These are phyloP conservation scores for Tuctoria greenei DNA, from an alignment of 176 grass and related monocot species.

Conservation along the genomic window DNA sequence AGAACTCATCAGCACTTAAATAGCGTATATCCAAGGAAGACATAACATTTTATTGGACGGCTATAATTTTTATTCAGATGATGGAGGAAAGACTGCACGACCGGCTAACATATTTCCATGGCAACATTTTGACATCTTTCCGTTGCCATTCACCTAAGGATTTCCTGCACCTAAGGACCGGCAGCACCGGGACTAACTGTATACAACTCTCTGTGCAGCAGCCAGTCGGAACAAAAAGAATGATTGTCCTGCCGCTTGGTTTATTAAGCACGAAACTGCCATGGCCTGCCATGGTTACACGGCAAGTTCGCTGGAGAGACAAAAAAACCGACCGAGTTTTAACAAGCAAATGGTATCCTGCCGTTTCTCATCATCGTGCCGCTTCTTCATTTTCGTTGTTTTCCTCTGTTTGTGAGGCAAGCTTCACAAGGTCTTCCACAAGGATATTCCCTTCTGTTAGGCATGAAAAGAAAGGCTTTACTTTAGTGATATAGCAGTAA, in stretches of 20 bases:
- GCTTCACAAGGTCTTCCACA: constrained; percentile 91
- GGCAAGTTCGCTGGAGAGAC: background rate
- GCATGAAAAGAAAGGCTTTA: constrained; percentile 16
- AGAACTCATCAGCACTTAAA: background rate
- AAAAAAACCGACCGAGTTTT: background rate
- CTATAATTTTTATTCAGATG: constrained; percentile 32
- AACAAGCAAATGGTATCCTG: background rate
- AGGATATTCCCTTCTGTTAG: constrained; percentile 94
- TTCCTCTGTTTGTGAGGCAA: constrained; percentile 60
- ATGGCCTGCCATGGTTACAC: background rate
- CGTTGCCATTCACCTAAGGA: background rate
- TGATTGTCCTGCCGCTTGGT: background rate
- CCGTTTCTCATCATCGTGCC: constrained; percentile 18
- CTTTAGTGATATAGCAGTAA: constrained; percentile 16
- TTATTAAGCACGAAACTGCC: constrained; percentile 21
- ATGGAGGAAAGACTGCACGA: background rate
- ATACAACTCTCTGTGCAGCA: background rate
- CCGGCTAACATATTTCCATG: constrained; percentile 12
- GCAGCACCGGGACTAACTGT: background rate
- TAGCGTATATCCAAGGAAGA: background rate
- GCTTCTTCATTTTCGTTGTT: constrained; percentile 42
- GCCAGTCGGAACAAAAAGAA: constrained; percentile 18
- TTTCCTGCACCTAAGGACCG: constrained; percentile 1
- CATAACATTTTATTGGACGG: background rate
- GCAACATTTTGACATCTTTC: background rate